phyloP scores from a whole-genome alignment of 805 yeast species.

The Maudiozyma barnettii region DNA sequence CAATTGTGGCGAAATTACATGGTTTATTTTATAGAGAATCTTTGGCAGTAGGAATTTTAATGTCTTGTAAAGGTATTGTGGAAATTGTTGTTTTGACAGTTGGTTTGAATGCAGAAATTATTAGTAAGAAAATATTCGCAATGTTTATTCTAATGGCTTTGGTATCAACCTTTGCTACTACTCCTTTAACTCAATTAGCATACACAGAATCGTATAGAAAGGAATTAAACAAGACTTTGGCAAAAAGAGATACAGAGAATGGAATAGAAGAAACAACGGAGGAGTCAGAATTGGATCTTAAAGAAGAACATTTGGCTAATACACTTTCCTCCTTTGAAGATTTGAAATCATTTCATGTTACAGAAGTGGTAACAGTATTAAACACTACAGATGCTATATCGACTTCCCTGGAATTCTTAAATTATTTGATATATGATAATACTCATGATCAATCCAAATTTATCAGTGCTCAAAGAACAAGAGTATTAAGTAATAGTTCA shows the following conservation, averaged over 20 bases:
- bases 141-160: conserved; percentile 82
- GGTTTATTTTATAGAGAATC: conserved; percentile 68
- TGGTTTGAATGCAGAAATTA: conserved; percentile 64
- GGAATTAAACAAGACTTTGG: conserved; percentile 30
- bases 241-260: conserved; percentile 9
- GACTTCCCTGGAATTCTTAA: conserved; percentile 22
- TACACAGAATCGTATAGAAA: conserved; percentile 59
- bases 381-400: conserved; percentile 26
- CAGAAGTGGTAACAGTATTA: conserved; percentile 16
- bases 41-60: conserved; percentile 63
- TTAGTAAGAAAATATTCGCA: conserved; percentile 54
- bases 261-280: not conserved
- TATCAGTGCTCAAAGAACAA: not conserved
- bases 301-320: not conserved
- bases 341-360: conserved; percentile 13
- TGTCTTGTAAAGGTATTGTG: conserved; percentile 86
- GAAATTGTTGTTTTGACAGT: conserved; percentile 71
- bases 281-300: not conserved
- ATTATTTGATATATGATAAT: conserved; percentile 14
- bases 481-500: conserved; percentile 11
- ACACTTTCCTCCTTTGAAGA: conserved; percentile 14
- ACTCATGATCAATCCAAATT: conserved; percentile 1
- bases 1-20: conserved; percentile 49
- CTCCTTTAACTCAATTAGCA: conserved; percentile 54
- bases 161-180: conserved; percentile 67